Conservation (phyloP, 495 filamentous ascomycete species). For the Pyronema omphalodes region DNA sequence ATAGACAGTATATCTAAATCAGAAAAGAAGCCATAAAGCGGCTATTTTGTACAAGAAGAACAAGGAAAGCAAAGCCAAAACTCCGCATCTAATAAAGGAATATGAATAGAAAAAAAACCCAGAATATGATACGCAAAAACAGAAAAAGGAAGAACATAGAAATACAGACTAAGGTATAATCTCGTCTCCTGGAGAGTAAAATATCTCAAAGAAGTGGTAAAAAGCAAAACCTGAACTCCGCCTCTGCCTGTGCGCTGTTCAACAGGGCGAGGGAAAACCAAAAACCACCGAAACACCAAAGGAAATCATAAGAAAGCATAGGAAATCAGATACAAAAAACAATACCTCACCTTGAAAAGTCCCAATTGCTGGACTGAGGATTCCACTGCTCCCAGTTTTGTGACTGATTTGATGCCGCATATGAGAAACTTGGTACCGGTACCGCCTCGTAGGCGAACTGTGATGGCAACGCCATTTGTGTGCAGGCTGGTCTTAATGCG, state of each 20-base stretch:
- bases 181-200: constrained; percentile 3
- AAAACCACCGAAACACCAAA: constrained; percentile 3
- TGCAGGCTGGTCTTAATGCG: constrained; percentile 12
- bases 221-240: constrained; percentile 2
- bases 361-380: constrained; percentile 15
- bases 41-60: not conserved
- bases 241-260: not conserved
- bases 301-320: not conserved
- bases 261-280: constrained; percentile 1
- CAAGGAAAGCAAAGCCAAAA: not conserved
- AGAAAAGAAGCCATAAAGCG: not conserved
- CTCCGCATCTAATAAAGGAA: not conserved
- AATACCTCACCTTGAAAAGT: constrained; percentile 20
- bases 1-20: not conserved
- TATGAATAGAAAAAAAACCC: not conserved
- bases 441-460: constrained; percentile 7
- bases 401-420: too few relatives aligned
- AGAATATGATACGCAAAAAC: not conserved
- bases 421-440: too few relatives aligned
- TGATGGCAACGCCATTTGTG: constrained; percentile 16
- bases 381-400: constrained; percentile 14
- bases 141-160: constrained; percentile 4
- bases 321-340: constrained; percentile 2
- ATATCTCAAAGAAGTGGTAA: not conserved
- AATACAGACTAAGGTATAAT: constrained; percentile 6